Evolutionary conservation across 164 flowering plant genomes (phyloP).

Genomic region (Amborella trichopoda): DNA sequence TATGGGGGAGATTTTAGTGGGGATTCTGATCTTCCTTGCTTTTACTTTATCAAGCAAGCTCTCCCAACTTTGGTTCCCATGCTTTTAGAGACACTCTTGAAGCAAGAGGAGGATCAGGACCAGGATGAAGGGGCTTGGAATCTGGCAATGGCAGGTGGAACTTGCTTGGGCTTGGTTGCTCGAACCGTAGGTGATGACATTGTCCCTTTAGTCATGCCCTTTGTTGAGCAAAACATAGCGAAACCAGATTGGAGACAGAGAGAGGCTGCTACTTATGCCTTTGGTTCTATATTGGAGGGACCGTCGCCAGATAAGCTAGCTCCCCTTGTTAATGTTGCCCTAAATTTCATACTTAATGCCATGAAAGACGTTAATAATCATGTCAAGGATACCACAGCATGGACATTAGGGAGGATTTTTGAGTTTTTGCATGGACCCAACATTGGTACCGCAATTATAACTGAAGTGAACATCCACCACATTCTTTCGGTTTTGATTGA

Average conservation of each 20-base stretch:
- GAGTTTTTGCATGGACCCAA: slow-evolving; percentile 57
- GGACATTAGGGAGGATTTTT: slow-evolving; percentile 67
- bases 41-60: slow-evolving; percentile 61
- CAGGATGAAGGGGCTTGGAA: slow-evolving; percentile 74
- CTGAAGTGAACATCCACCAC: slow-evolving; percentile 44
- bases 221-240: slow-evolving; percentile 52
- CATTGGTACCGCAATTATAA: slow-evolving; percentile 35
- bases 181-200: slow-evolving; percentile 64
- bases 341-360: slow-evolving; percentile 50
- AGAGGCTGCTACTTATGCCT: slow-evolving; percentile 70
- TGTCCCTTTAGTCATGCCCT: slow-evolving; percentile 63
- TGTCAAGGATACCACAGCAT: slow-evolving; percentile 26
- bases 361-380: slow-evolving; percentile 41
- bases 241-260: slow-evolving; percentile 62
- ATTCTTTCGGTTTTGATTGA: slow-evolving; percentile 48
- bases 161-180: slow-evolving; percentile 63
- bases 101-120: slow-evolving; percentile 76
- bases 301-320: slow-evolving; percentile 57
- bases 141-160: slow-evolving; percentile 72
- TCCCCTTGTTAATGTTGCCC: slow-evolving; percentile 41
- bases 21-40: slow-evolving; percentile 52
- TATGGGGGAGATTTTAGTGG: slow-evolving; percentile 41
- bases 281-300: slow-evolving; percentile 67
- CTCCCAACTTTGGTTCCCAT: slow-evolving; percentile 62
- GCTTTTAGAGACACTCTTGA: slow-evolving; percentile 54